phyloP scores from a whole-genome alignment of 768 basidiomycete genomes.

The Boletus edulis region DNA sequence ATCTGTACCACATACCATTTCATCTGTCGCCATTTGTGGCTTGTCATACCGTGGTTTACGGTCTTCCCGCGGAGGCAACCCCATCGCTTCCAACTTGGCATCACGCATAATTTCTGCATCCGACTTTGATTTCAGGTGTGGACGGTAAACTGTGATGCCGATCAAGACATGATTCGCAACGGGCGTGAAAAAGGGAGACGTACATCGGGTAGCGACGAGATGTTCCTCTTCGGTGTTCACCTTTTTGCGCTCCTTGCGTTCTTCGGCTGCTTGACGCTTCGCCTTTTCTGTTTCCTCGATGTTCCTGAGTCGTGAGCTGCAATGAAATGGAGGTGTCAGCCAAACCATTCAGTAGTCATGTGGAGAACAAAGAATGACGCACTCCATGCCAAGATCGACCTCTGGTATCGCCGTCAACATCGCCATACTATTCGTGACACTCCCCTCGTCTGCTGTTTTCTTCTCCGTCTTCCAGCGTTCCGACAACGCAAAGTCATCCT shows the following conservation, averaged over 20 bases:
- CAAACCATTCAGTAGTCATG: too few species aligned
- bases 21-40: constrained; percentile 86
- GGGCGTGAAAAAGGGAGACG: constrained; percentile 29
- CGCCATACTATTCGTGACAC: constrained; percentile 85
- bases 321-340: too few species aligned
- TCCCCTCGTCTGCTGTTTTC: constrained; percentile 75
- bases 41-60: constrained; percentile 47
- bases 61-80: constrained; percentile 50
- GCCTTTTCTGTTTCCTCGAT: constrained; percentile 98
- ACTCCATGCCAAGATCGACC: constrained; percentile 99
- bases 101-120: constrained; percentile 87
- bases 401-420: constrained; percentile 99
- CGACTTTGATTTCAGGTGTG: constrained; percentile 77
- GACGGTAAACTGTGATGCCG: constrained; percentile 69
- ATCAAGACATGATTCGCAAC: not conserved
- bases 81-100: constrained; percentile 86
- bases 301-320: constrained; percentile 83
- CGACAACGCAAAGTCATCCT: constrained; percentile 75
- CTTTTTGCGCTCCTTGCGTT: constrained; percentile 57
- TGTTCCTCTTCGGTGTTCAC: constrained; percentile 71
- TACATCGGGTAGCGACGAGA: constrained; percentile 85
- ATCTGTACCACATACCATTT: constrained; percentile 54
- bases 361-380: constrained; percentile 31
- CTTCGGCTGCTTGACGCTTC: constrained; percentile 80
- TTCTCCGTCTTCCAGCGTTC: constrained; percentile 63